A percentile compares a stretch with the other conserved stretches of the same genome.
phyloP scores from a whole-genome alignment of 2,329 filamentous ascomycete genomes.

The Alternaria arborescens region DNA sequence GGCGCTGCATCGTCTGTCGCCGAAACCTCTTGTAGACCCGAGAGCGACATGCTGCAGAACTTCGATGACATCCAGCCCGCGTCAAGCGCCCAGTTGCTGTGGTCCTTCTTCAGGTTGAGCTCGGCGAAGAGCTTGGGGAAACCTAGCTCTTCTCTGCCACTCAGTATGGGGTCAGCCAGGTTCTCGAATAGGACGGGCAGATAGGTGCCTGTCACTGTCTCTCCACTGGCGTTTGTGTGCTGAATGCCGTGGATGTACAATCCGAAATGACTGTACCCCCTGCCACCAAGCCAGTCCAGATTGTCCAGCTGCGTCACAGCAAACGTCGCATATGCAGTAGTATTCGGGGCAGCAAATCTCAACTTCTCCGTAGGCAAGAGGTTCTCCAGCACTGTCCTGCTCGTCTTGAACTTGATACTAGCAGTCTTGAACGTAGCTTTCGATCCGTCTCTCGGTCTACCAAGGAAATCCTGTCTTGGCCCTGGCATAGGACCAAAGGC shows the following conservation, averaged over 20 bases:
- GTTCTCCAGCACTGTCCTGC: constrained; percentile 53
- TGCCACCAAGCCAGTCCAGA: constrained; percentile 68
- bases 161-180: constrained; percentile 67
- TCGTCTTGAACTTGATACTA: constrained; percentile 53
- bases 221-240: constrained; percentile 61
- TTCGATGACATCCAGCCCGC: constrained; percentile 51
- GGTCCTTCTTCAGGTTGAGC: constrained; percentile 55
- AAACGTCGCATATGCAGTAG: constrained; percentile 52
- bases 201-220: constrained; percentile 61
- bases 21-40: constrained; percentile 27
- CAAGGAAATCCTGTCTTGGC: constrained; percentile 45
- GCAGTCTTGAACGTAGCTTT: constrained; percentile 49
- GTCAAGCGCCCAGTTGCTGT: constrained; percentile 50
- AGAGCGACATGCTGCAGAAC: constrained; percentile 45
- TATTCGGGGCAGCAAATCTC: constrained; percentile 50
- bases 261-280: constrained; percentile 66
- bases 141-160: constrained; percentile 67
- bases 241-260: constrained; percentile 70
- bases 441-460: constrained; percentile 30
- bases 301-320: constrained; percentile 52
- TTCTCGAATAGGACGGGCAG: constrained; percentile 67
- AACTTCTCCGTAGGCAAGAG: constrained; percentile 50
- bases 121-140: constrained; percentile 68
- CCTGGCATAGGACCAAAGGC: constrained; percentile 54
- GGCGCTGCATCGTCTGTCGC: constrained; percentile 14